phyloP scores from a whole-genome alignment of 2,329 filamentous ascomycete genomes.

The Epichloe aotearoae region DNA sequence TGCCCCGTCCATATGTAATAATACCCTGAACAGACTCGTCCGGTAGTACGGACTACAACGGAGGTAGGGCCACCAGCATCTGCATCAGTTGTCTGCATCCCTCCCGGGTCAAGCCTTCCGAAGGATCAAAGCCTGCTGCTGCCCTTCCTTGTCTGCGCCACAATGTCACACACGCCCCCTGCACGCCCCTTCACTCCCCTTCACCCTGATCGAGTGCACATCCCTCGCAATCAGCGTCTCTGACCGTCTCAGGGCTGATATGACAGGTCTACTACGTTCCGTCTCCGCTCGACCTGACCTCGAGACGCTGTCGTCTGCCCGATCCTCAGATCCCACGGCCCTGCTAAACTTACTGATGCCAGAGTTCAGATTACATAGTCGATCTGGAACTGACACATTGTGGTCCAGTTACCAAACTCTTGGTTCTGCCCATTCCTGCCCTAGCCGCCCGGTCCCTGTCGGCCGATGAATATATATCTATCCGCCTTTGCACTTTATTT shows the following conservation, averaged over 20 bases:
- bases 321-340: conserved; percentile 12
- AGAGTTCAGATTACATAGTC: conserved; percentile 7
- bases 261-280: conserved; percentile 21
- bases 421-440: conserved; percentile 10
- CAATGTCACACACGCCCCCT: conserved; percentile 1
- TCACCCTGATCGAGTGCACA: not conserved
- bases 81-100: not conserved
- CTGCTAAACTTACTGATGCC: not conserved
- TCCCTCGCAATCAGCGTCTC: conserved; percentile 10
- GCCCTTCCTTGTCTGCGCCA: not conserved
- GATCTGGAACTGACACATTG: conserved; percentile 6
- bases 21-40: too few species aligned
- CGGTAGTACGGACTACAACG: not conserved
- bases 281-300: conserved; percentile 9
- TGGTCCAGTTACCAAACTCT: conserved; percentile 9
- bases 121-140: not conserved
- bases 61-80: not conserved
- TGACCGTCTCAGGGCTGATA: conserved; percentile 18
- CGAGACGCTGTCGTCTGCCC: conserved; percentile 13
- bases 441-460: conserved; percentile 5
- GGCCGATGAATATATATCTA: conserved; percentile 1
- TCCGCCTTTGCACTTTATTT: not conserved
- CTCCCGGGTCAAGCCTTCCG: conserved; percentile 1
- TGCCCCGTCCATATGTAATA: not conserved
- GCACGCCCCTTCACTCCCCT: not conserved